Conservation (phyloP, 2,329 filamentous ascomycete species). For the Aspergillus pseudoviridinutans region DNA sequence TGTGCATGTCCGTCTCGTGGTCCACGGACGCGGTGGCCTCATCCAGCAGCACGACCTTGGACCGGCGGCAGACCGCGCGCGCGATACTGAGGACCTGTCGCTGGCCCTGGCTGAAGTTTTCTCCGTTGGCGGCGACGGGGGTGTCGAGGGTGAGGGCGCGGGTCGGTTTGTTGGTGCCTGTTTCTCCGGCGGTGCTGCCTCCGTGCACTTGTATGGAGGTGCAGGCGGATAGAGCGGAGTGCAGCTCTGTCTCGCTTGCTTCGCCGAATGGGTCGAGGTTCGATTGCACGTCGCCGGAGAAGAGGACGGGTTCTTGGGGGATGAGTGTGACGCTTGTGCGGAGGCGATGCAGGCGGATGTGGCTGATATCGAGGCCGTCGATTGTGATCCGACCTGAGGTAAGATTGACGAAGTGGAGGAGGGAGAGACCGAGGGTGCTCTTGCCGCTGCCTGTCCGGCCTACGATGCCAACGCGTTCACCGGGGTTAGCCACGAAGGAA, state of each 20-base stretch:
- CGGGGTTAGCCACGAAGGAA: conserved; percentile 19
- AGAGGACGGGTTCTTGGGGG: conserved; percentile 57
- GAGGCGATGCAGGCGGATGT: conserved; percentile 48
- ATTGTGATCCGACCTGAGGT: conserved; percentile 51
- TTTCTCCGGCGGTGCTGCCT: conserved; percentile 15
- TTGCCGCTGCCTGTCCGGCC: conserved; percentile 34
- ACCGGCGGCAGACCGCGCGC: conserved; percentile 56
- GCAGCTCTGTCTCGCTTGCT: conserved; percentile 47
- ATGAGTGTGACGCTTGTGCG: conserved; percentile 56
- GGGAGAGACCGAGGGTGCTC: conserved; percentile 47
- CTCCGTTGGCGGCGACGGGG: conserved; percentile 53
- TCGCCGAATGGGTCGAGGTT: conserved; percentile 59
- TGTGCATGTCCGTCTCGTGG: conserved; percentile 53
- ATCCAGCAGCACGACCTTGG: conserved; percentile 57
- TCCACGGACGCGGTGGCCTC: conserved; percentile 64
- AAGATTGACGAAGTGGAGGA: conserved; percentile 53
- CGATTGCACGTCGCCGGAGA: conserved; percentile 54
- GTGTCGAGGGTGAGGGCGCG: conserved; percentile 42
- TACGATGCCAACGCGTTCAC: conserved; percentile 26
- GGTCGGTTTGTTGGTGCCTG: conserved; percentile 3
- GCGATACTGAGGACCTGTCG: conserved; percentile 60
- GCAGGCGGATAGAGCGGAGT: conserved; percentile 23
- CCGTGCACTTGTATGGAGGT: conserved; percentile 31
- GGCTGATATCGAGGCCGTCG: conserved; percentile 55
- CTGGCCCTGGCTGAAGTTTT: conserved; percentile 51